Base-by-base conservation (phyloP, 257 asterid genomes). In the Vinca minor region DNA sequence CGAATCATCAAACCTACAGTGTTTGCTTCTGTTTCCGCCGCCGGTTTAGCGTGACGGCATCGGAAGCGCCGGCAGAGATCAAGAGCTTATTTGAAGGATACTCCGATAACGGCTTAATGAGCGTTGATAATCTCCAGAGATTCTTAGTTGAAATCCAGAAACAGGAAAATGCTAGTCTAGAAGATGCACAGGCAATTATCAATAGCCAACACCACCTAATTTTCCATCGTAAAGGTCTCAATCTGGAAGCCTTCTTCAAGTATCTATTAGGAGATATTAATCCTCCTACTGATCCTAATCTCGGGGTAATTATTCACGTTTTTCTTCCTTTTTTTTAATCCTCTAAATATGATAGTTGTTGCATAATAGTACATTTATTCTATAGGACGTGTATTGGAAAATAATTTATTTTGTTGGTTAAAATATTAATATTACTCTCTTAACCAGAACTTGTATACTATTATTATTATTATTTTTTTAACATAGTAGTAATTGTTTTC, bases 11-110 rank as follows among this genome's bases (percentile, higher is more conserved):
- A 48, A 79, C 85, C 8, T 89, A 81, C 88, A 81, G 70, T 42
- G 86, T 89, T 10, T 87, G 94, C 71, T 83, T 84, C 79, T 89
- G 86, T 65, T 89, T 77, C 86, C 77, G 85, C 18, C 86, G 95
- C 46, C 78, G 88, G 28, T 89, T 84, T 71, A 78, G 75, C 20
- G 63, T 81, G 14, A 73, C 82, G 0, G 83, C 85, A 1, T 71
- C 89, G 34, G 95, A 79, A 74, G 86, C 96, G 38, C 95, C 96
- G 66, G 69, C 60, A 17, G 84, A 71, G 39, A 71, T 89, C 56
- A 83, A 71, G 80, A 64, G 44, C 55, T 48, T 83, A 0, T 86
- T 84, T 71, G 52, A 60, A 0, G 36, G 52, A 34, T 84, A 84
- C 61, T 81, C 96, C 1, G 81, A 77, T 39, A 78, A 70, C 34